Evolutionary conservation across 495 filamentous ascomycete genomes (phyloP), one percentile per base, ranked within the genome.

Genomic region (Penicillium lagena): DNA sequence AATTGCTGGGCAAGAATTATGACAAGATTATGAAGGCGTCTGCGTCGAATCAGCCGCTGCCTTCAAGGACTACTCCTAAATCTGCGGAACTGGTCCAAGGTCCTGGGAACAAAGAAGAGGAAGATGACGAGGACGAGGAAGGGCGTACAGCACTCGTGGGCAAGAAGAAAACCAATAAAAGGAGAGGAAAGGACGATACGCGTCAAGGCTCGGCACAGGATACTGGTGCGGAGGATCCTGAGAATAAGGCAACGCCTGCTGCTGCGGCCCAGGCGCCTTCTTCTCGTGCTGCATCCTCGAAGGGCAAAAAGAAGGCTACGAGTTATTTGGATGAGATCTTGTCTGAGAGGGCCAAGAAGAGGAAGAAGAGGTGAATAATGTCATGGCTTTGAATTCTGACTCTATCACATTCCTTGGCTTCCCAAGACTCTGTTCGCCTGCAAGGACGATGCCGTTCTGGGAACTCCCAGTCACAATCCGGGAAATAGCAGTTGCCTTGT

Each of bases 81-180:
- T 34, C 17, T 9, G 12, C 36, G 39, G 40, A 5, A 11, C 36
- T 39, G 22, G 30, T 31, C 22, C 37, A 39, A 10, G 27, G 44
- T 43, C 28, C 35, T 28, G 33, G 50, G 38, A 47, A 50, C 28
- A 52, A 30, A 15, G 59, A 51, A 9, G 49, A 60, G 2, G 71
- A 64, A 6, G 71, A 72, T 11, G 66, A 66, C 36, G 71, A 77
- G 40, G 80, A 82, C 35, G 81, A 85, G 15, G 67, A 74, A 42
- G 81, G 82, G n/a, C 64, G 81, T 45, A 70, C 77, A 17, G 71
- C 74, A 38, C 53, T 79, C 33, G 75, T 80, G 39, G 75, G 67
- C 32, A 65, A 52, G 40, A 78, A 75, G 56, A 59, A 22, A 22
- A 4, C 22, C 22, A 22, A 22, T 22, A 52, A 46, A 56, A 54